These are phyloP conservation scores for Exutisphaerella laricina DNA, from an alignment of 2,329 filamentous ascomycete species.

Conservation along the genomic window DNA sequence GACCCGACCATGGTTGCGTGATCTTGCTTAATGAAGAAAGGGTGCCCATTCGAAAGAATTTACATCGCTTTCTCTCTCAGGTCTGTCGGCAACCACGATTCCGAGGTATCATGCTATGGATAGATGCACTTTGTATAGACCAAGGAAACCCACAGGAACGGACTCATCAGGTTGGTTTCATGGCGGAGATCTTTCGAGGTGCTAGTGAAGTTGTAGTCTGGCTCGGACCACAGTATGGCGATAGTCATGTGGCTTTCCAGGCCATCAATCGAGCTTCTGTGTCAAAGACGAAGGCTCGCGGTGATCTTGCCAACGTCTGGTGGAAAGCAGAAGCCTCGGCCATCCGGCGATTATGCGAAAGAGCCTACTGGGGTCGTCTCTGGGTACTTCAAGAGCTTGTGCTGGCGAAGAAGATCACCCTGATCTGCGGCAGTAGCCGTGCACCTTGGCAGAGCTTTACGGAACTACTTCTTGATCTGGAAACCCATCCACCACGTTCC, in stretches of 20 bases:
- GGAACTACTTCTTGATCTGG: background rate
- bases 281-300: background rate
- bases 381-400: slow-evolving; percentile 11
- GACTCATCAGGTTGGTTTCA: slow-evolving; percentile 10
- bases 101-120: slow-evolving; percentile 5
- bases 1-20: background rate
- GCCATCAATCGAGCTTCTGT: background rate
- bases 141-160: slow-evolving; percentile 9
- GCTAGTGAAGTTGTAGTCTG: slow-evolving; percentile 6
- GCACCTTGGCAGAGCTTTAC: background rate
- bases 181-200: slow-evolving; percentile 10
- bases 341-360: slow-evolving; percentile 2
- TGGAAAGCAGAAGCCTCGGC: background rate
- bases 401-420: background rate
- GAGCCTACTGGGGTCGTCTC: slow-evolving; percentile 10
- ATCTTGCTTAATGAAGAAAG: slow-evolving; percentile 8
- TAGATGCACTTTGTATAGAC: slow-evolving; percentile 14
- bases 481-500: background rate
- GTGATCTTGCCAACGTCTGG: background rate
- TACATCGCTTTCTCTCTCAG: slow-evolving; percentile 11
- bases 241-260: slow-evolving; percentile 10
- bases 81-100: background rate
- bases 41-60: slow-evolving; percentile 9
- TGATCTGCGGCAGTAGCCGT: slow-evolving; percentile 7
- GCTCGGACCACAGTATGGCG: slow-evolving; percentile 1